Conservation (phyloP, 352 stramenopile genomes). For the Pseudoperonospora humuli region DNA sequence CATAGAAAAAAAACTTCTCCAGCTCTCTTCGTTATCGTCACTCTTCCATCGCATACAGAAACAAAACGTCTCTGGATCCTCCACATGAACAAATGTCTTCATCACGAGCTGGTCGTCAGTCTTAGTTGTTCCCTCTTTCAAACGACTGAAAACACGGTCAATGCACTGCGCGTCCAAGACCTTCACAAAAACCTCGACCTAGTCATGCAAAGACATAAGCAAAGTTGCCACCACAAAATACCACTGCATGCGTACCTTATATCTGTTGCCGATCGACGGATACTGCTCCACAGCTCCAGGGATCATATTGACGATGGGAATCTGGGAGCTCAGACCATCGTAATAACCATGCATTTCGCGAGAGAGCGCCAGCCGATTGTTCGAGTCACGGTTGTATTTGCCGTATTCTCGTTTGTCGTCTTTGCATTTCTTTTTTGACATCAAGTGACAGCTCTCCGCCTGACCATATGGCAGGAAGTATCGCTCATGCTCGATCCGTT, state of each 20-base stretch:
- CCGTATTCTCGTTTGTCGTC: conserved; percentile 1
- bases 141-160: conserved; percentile 8
- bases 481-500: not conserved
- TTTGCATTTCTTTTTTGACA: conserved; percentile 2
- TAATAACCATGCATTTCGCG: conserved; percentile 3
- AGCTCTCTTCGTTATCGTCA: conserved; percentile 1
- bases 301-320: conserved; percentile 11
- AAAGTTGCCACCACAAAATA: conserved; percentile 3
- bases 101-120: conserved; percentile 8
- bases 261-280: conserved; percentile 7
- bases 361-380: conserved; percentile 4
- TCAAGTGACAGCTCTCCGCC: conserved; percentile 8
- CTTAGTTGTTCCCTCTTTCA: conserved; percentile 10
- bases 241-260: conserved; percentile 2
- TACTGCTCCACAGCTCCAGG: conserved; percentile 6
- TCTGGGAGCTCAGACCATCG: conserved; percentile 1
- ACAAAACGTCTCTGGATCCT: conserved; percentile 5
- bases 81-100: conserved; percentile 7
- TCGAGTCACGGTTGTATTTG: conserved; percentile 3
- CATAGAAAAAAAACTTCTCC: conserved; percentile 3
- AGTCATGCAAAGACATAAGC: not conserved
- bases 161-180: conserved; percentile 5
- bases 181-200: conserved; percentile 12
- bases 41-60: conserved; percentile 2
- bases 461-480: not conserved